Evolutionary conservation across 768 basidiomycete species (phyloP), one percentile per base, ranked within the genome.

Genomic region (Boletus eberwhitei): DNA sequence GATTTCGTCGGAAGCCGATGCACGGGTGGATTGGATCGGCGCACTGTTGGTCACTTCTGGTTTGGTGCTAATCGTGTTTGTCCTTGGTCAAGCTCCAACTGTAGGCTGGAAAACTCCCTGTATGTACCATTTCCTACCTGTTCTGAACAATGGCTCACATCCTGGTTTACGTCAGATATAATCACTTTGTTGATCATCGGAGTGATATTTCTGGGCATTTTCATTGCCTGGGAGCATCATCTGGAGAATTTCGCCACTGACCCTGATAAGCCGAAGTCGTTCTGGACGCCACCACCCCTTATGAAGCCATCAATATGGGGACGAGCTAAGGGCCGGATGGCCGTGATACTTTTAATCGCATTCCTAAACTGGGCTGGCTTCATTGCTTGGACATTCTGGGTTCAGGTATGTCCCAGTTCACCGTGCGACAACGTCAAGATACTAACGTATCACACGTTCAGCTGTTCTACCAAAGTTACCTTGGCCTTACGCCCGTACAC

Each of bases 21-120:
- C 74, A 24, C 75, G 84, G 0, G 77, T 93, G 0, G 92, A 94
- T 55, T 92, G 89, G 88, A 68, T 88, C 19, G 92, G 92, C 3
- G 87, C 86, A 0, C 67, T 77, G 16, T 67, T 93, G 14, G 71
- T 83, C 50, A 90, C 88, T 0, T 66, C 73, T 1, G 89, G 87
- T 0, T 71, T 93, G 32, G 79, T 87, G 2, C 70, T 93, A 0
- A 75, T 93, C 57, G 77, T 86, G 8, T 93, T 91, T 60, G 84
- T 85, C 0, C 78, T 94, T 4, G 82, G 85, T 45, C 81, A 88
- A 58, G 88, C 83, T 7, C 77, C 77, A n/a, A 71, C 76, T 17
- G 86, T 83, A 4, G 79, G 81, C 9, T 92, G 88, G 88, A 71
- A 66, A 11, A 85, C 85, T 5, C 59, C 73, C 5, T 82, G 83